These are phyloP conservation scores for Aspergillus sojae DNA, from an alignment of 2,329 filamentous ascomycete species.

Conservation along the genomic window DNA sequence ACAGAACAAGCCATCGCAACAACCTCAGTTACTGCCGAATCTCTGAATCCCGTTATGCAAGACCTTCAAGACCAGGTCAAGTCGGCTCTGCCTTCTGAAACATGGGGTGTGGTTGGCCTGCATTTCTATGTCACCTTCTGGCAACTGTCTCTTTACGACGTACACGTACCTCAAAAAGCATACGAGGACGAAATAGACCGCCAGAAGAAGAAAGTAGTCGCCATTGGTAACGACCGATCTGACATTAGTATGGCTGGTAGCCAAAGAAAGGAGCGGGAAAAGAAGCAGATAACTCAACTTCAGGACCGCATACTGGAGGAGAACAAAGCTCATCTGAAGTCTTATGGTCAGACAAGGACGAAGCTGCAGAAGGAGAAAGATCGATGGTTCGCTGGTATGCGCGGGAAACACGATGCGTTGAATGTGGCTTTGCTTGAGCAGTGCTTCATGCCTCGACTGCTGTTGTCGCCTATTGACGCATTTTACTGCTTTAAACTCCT, in stretches of 20 bases:
- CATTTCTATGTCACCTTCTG: conserved; percentile 91
- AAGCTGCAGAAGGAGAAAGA: conserved; percentile 75
- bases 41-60: conserved; percentile 71
- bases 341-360: conserved; percentile 67
- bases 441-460: conserved; percentile 85
- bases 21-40: conserved; percentile 36
- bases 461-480: conserved; percentile 82
- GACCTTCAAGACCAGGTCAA: conserved; percentile 72
- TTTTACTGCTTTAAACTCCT: conserved; percentile 87
- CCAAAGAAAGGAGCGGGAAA: conserved; percentile 69
- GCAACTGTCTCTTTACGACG: conserved; percentile 81
- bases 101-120: conserved; percentile 71
- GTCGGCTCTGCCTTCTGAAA: conserved; percentile 60
- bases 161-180: conserved; percentile 73
- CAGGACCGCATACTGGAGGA: conserved; percentile 73
- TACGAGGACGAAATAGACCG: conserved; percentile 77
- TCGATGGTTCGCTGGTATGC: conserved; percentile 72
- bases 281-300: conserved; percentile 69
- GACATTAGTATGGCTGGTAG: conserved; percentile 70
- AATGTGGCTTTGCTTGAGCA: conserved; percentile 82
- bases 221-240: conserved; percentile 70
- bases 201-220: conserved; percentile 67
- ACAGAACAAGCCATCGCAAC: conserved; percentile 25
- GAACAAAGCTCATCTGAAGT: conserved; percentile 68
- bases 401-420: conserved; percentile 65